These are phyloP conservation scores for Juglanconis juglandina DNA, from an alignment of 2,329 filamentous ascomycete genomes.

Conservation along the genomic window DNA sequence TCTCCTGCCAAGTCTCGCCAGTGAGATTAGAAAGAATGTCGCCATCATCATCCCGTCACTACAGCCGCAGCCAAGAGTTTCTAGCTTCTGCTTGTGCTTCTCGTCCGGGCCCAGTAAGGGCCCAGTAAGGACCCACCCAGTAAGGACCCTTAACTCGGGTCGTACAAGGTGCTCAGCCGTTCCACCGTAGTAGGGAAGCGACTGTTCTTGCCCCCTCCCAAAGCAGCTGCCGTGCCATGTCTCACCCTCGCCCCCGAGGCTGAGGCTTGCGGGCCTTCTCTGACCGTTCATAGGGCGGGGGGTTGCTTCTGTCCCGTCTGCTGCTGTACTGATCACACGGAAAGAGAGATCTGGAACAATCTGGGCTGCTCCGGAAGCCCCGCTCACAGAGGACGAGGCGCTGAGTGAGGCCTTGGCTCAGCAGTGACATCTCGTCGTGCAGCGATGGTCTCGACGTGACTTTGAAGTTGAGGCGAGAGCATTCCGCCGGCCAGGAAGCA, in stretches of 20 bases:
- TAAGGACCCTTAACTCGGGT: background rate
- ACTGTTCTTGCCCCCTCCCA: background rate
- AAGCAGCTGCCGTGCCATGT: background rate
- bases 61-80: background rate
- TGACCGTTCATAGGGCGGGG: background rate
- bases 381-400: too few relatives aligned
- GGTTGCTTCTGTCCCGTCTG: background rate
- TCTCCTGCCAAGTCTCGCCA: background rate
- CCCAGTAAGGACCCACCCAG: background rate
- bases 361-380: background rate
- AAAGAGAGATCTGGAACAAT: background rate
- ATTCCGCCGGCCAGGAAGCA: too few relatives aligned
- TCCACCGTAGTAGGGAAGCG: background rate
- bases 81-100: background rate
- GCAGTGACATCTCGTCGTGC: too few relatives aligned
- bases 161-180: background rate
- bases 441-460: too few relatives aligned
- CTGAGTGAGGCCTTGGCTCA: too few relatives aligned
- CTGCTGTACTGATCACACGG: background rate
- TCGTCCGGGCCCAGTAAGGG: background rate
- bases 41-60: background rate
- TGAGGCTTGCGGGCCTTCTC: background rate
- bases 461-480: too few relatives aligned
- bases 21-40: background rate
- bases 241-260: background rate